phyloP scores from a whole-genome alignment of 1,139 yeast genomes.

The Debaryomyces sp. region DNA sequence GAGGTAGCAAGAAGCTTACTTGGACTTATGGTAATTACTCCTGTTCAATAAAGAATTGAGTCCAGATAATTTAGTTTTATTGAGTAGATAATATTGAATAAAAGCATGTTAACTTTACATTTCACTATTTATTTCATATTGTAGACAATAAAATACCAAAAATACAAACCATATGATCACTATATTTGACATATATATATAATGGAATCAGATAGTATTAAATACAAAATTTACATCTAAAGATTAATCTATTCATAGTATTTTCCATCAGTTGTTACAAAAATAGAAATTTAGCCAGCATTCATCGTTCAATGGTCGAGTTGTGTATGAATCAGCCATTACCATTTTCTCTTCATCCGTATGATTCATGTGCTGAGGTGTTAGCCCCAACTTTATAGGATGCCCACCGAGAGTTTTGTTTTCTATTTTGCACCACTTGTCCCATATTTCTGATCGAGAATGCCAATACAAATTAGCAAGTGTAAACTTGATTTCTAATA shows the following conservation, averaged over 20 bases:
- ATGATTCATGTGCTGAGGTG: conserved; percentile 18
- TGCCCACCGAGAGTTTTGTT: conserved; percentile 13
- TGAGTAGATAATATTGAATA: too few species aligned
- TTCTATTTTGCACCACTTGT: conserved; percentile 45
- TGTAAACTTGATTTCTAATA: conserved; percentile 64
- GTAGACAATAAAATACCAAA: not conserved
- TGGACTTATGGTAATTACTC: conserved; percentile 4
- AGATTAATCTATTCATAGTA: too few species aligned
- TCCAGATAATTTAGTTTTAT: not conserved
- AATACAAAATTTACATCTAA: not conserved
- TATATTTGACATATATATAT: not conserved
- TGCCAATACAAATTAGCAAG: conserved; percentile 58
- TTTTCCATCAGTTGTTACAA: not conserved
- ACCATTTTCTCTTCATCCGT: conserved; percentile 51
- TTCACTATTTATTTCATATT: too few species aligned
- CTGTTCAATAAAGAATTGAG: not conserved
- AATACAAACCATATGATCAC: too few species aligned
- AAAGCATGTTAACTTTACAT: too few species aligned
- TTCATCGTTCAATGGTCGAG: conserved; percentile 52
- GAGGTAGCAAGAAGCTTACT: conserved; percentile 5
- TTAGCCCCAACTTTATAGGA: conserved; percentile 21
- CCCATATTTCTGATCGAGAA: conserved; percentile 37
- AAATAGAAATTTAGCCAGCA: conserved; percentile 41
- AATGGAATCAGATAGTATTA: not conserved
- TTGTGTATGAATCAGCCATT: conserved; percentile 58